Conservation (phyloP, 345 rosid genomes). For the rapeseed (Brassica napus) region DNA sequence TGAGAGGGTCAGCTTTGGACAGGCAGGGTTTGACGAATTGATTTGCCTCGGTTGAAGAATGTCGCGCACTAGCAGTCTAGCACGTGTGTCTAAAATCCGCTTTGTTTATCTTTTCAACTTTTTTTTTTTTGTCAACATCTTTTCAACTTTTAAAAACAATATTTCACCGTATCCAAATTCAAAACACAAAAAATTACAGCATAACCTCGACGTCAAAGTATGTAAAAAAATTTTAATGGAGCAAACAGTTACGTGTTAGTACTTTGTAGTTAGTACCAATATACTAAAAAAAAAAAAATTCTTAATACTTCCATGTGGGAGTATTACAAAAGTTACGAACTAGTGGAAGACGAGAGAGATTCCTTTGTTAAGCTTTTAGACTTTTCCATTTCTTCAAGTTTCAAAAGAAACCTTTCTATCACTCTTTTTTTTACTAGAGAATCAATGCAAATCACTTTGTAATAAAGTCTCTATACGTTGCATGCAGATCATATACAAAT, state of each 20-base stretch:
- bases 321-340: not conserved
- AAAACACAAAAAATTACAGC: not conserved
- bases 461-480: conserved; percentile 13
- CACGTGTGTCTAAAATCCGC: conserved; percentile 30
- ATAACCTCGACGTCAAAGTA: not conserved
- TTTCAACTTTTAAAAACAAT: conserved; percentile 8
- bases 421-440: not conserved
- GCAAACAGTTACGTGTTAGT: not conserved
- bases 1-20: conserved; percentile 20
- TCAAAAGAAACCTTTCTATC: conserved; percentile 16
- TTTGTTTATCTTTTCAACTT: conserved; percentile 13
- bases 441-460: conserved; percentile 23
- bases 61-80: conserved; percentile 30
- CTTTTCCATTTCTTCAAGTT: not conserved
- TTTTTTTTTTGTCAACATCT: not conserved
- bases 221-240: not conserved
- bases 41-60: conserved; percentile 36
- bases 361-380: conserved; percentile 13
- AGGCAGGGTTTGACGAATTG: conserved; percentile 36
- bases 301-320: not conserved
- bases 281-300: not conserved
- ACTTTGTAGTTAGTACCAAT: not conserved
- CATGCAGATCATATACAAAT: conserved; percentile 24
- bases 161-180: not conserved
- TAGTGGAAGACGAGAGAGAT: conserved; percentile 34